phyloP scores from a whole-genome alignment of 2,329 filamentous ascomycete species.

The Phaeomoniella chlamydospora region DNA sequence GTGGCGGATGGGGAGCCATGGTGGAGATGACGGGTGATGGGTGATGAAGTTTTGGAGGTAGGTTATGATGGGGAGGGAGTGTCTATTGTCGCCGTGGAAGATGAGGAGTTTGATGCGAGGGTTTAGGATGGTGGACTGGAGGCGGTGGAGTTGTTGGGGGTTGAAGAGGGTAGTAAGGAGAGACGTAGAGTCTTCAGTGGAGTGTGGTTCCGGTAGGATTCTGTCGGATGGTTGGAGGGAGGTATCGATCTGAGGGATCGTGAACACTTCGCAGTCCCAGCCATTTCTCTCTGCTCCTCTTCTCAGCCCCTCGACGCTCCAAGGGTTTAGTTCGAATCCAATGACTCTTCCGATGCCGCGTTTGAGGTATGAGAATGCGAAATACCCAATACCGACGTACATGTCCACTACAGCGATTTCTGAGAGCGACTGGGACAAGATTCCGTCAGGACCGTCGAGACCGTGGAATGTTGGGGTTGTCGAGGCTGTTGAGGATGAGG shows the following conservation, averaged over 20 bases:
- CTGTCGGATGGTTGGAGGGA: too few relatives aligned
- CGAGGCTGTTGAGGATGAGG: conserved; percentile 8
- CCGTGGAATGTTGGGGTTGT: conserved; percentile 18
- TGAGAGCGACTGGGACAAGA: conserved; percentile 11
- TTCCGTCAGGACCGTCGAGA: conserved; percentile 11
- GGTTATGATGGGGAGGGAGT: conserved; percentile 30
- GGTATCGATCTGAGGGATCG: too few relatives aligned
- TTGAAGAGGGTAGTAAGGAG: too few relatives aligned
- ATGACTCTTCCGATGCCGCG: conserved; percentile 56
- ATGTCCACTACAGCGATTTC: conserved; percentile 50
- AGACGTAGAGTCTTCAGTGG: too few relatives aligned
- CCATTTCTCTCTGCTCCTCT: conserved; percentile 59
- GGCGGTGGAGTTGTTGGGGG: too few relatives aligned
- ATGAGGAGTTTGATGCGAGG: conserved; percentile 46
- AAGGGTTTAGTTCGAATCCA: conserved; percentile 82
- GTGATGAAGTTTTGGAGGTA: not conserved
- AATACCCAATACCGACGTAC: conserved; percentile 90
- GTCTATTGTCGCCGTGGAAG: conserved; percentile 54
- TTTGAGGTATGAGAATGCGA: conserved; percentile 67
- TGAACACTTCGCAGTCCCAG: conserved; percentile 49
- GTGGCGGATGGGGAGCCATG: conserved; percentile 31
- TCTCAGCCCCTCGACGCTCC: conserved; percentile 70
- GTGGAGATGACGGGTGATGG: not conserved
- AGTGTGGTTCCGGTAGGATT: too few relatives aligned
- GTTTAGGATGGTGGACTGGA: too few relatives aligned